Percentiles rank a stretch among this genome's conserved stretches.
Conservation (phyloP, 208 protist species). For the Crithidia brevicula region DNA sequence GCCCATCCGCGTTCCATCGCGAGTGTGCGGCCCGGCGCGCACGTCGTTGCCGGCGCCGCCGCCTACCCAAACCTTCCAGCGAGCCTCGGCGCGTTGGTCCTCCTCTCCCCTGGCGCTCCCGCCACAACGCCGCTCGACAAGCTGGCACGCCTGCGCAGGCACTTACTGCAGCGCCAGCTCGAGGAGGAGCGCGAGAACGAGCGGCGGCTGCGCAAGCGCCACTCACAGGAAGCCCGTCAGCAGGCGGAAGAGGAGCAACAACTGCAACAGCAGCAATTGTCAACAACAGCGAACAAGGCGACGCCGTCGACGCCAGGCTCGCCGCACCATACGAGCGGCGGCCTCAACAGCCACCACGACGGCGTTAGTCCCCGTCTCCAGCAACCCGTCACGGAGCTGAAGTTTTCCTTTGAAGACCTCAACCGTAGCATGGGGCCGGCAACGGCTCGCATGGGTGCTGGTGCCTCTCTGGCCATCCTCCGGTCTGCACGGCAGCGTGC, state of each 20-base stretch:
- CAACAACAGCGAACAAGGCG: neutral
- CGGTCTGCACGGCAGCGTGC: constrained; percentile 23
- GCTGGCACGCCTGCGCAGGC: constrained; percentile 8
- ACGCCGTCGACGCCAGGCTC: neutral
- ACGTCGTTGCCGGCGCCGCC: constrained; percentile 8
- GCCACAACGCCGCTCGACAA: constrained; percentile 9
- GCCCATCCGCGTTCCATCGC: neutral
- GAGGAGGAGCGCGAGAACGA: constrained; percentile 17
- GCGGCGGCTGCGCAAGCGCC: constrained; percentile 8
- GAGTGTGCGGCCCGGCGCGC: constrained; percentile 6
- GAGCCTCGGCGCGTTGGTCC: constrained; percentile 20
- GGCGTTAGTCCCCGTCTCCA: neutral
- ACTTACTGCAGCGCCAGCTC: constrained; percentile 23
- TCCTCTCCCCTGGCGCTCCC: constrained; percentile 18
- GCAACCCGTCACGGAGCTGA: constrained; percentile 4
- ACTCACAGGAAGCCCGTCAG: neutral
- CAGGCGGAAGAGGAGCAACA: neutral
- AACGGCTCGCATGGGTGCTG: constrained; percentile 12
- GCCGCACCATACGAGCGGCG: neutral
- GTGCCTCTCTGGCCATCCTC: constrained; percentile 9
- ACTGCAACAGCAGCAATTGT: neutral
- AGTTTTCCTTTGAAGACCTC: constrained; percentile 19
- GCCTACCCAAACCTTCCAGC: constrained; percentile 16
- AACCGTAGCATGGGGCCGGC: constrained; percentile 12
- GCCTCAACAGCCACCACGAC: neutral